These are phyloP conservation scores for Decorospora gaudefroyi DNA, from an alignment of 2,329 filamentous ascomycete genomes.

Conservation along the genomic window DNA sequence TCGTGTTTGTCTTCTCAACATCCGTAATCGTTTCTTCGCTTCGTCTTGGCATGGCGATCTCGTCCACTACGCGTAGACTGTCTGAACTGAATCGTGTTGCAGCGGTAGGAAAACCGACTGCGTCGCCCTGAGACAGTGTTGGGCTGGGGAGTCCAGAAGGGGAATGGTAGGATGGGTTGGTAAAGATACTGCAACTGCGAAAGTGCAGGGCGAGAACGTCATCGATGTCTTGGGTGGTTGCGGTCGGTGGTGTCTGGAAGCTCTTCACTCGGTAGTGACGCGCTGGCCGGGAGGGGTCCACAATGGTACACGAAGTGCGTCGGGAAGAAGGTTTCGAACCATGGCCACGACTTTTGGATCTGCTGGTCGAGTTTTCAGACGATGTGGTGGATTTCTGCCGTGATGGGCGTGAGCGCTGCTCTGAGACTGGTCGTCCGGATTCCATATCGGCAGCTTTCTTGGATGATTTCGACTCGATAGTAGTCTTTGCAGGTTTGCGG, in stretches of 20 bases:
- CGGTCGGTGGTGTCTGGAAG: conserved; percentile 33
- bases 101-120: conserved; percentile 11
- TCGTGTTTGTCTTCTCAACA: conserved; percentile 29
- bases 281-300: conserved; percentile 42
- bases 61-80: conserved; percentile 17
- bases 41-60: conserved; percentile 20
- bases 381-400: conserved; percentile 37
- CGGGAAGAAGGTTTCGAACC: conserved; percentile 44
- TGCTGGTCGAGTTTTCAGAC: conserved; percentile 35
- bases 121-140: conserved; percentile 26
- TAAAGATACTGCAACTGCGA: conserved; percentile 46
- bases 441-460: conserved; percentile 18
- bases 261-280: conserved; percentile 45
- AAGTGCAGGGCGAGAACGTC: conserved; percentile 49
- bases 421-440: conserved; percentile 29
- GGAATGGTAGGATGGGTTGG: conserved; percentile 38
- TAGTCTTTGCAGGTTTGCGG: conserved; percentile 20
- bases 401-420: conserved; percentile 30
- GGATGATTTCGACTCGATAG: conserved; percentile 8
- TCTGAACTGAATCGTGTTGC: conserved; percentile 26
- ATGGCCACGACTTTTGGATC: conserved; percentile 34
- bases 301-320: conserved; percentile 42
- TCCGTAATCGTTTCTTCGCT: conserved; percentile 20
- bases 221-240: conserved; percentile 42
- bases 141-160: conserved; percentile 28